Conservation (phyloP, 371 early-diverging fungal genomes). For the Entomophthora muscae region DNA sequence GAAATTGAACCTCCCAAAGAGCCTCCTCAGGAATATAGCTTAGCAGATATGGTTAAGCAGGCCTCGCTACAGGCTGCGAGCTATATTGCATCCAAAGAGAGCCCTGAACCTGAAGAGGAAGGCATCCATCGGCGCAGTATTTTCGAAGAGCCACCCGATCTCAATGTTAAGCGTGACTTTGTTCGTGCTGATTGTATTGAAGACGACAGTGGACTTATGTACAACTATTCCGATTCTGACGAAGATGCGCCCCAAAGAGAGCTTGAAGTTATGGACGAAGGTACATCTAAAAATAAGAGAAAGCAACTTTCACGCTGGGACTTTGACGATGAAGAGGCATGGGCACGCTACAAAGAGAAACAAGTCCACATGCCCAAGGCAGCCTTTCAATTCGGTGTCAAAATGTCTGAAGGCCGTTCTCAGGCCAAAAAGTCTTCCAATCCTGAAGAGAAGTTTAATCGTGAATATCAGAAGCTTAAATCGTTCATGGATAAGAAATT, state of each 20-base stretch:
- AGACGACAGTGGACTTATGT: not conserved
- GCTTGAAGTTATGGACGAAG: constrained; percentile 8
- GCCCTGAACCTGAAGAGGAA: not conserved
- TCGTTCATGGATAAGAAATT: constrained; percentile 31
- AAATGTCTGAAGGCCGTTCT: constrained; percentile 42
- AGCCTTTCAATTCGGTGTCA: constrained; percentile 19
- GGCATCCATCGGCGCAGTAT: not conserved
- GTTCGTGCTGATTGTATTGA: not conserved
- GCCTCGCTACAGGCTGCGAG: not conserved
- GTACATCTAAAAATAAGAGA: constrained; percentile 11
- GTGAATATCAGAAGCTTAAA: constrained; percentile 48
- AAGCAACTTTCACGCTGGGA: constrained; percentile 11
- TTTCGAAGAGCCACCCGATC: not conserved
- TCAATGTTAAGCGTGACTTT: not conserved
- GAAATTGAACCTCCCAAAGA: constrained; percentile 9
- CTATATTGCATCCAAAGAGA: not conserved
- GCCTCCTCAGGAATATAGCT: not conserved
- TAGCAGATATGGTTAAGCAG: constrained; percentile 11
- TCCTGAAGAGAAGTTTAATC: constrained; percentile 33
- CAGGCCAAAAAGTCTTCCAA: constrained; percentile 20
- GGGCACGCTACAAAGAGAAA: constrained; percentile 10
- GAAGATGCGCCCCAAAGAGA: not conserved
- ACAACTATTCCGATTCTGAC: not conserved
- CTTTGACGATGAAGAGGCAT: constrained; percentile 13
- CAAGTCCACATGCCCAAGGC: not conserved